These are phyloP conservation scores for Parasitella parasitica DNA, from an alignment of 371 early-diverging fungal species.

Conservation along the genomic window DNA sequence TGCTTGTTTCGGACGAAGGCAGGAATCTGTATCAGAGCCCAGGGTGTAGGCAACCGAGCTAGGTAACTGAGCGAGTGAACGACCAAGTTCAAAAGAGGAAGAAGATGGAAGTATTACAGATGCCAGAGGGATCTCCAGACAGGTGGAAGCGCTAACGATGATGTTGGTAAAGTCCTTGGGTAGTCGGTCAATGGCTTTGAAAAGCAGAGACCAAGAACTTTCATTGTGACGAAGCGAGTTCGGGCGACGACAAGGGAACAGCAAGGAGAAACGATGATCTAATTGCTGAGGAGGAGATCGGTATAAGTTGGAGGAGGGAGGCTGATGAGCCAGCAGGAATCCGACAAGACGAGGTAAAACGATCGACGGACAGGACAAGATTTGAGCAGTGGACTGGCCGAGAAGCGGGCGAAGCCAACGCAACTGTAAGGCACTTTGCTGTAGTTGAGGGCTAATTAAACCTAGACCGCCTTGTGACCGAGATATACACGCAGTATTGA, in stretches of 20 bases:
- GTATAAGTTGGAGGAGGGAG: background rate
- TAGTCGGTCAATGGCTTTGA: slow-evolving; percentile 3
- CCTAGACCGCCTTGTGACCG: slow-evolving; percentile 5
- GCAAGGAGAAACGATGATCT: background rate
- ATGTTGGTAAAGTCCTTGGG: background rate
- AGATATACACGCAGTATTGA: background rate
- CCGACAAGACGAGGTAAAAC: background rate
- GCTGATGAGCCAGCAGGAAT: background rate
- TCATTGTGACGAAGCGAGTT: background rate
- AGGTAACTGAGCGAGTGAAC: too few species aligned
- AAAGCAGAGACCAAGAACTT: background rate
- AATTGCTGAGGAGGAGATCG: too few species aligned
- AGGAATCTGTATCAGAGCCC: too few species aligned
- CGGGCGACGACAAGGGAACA: slow-evolving; percentile 5
- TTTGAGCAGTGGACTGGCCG: background rate
- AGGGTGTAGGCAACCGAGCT: too few species aligned
- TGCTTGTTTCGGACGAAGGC: too few species aligned
- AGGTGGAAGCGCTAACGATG: background rate
- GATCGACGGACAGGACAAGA: background rate
- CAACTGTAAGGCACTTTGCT: background rate
- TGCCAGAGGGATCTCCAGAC: background rate
- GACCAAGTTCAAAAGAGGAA: too few species aligned
- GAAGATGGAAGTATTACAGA: background rate
- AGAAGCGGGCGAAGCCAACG: background rate
- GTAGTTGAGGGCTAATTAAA: background rate